A percentile compares a stretch with the other conserved stretches of the same genome.
Conservation (phyloP, 164 flowering plant species). For the Stephania japonica region DNA sequence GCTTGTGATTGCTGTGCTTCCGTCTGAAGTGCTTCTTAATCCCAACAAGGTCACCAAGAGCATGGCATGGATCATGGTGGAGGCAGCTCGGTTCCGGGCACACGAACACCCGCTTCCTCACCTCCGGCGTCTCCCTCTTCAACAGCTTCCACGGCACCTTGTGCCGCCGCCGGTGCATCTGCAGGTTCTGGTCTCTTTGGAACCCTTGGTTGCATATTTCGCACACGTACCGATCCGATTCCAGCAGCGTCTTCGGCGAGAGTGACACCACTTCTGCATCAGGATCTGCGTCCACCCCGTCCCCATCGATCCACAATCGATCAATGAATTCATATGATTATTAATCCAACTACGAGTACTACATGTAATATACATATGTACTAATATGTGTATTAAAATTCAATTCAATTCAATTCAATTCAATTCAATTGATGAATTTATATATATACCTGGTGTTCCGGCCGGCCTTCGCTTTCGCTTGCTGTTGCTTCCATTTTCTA, state of each 20-base stretch:
- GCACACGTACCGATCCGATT: slow-evolving; percentile 90
- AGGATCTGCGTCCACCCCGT: no score
- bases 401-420: no score
- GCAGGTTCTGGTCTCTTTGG: slow-evolving; percentile 92
- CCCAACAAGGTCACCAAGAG: slow-evolving; percentile 92
- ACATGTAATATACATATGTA: no score
- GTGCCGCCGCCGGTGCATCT: slow-evolving; percentile 93
- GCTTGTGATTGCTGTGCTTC: slow-evolving; percentile 84
- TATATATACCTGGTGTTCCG: slow-evolving; percentile 60
- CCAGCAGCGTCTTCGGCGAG: slow-evolving; percentile 84
- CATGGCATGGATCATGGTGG: slow-evolving; percentile 95
- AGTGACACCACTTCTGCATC: slow-evolving; percentile 95
- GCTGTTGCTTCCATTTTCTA: slow-evolving; percentile 39
- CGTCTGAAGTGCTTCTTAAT: slow-evolving; percentile 91
- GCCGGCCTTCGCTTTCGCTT: slow-evolving; percentile 72
- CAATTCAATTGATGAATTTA: no score
- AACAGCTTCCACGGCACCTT: slow-evolving; percentile 97
- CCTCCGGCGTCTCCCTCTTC: slow-evolving; percentile 75
- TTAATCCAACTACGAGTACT: no score
- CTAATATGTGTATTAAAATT: no score
- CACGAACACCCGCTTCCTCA: slow-evolving; percentile 76
- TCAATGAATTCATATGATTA: no score
- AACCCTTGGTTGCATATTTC: slow-evolving; percentile 99
- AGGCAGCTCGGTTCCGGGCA: slow-evolving; percentile 94
- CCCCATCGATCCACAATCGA: no score